phyloP scores from a whole-genome alignment of 2,329 filamentous ascomycete species.

The Fusarium vanettenii region DNA sequence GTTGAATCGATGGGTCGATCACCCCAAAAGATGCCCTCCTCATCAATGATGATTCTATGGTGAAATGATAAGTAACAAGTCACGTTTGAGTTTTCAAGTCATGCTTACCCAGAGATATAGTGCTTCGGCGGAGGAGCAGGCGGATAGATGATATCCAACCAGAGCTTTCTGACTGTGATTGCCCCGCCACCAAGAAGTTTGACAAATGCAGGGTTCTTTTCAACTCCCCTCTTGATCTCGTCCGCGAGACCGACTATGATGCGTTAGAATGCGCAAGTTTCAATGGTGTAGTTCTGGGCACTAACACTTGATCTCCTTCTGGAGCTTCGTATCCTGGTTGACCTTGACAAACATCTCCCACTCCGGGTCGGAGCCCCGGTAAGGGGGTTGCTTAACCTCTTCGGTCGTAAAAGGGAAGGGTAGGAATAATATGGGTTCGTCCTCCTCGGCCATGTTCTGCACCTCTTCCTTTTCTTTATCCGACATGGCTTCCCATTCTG shows the following conservation, averaged over 20 bases:
- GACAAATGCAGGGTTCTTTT: constrained; percentile 56
- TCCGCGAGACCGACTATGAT: constrained; percentile 46
- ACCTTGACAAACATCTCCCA: constrained; percentile 71
- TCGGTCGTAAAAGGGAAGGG: constrained; percentile 71
- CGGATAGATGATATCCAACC: constrained; percentile 73
- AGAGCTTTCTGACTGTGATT: constrained; percentile 62
- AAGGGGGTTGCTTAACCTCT: constrained; percentile 60
- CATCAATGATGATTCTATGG: constrained; percentile 60
- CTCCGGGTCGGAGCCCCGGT: constrained; percentile 70
- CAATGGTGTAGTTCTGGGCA: background rate
- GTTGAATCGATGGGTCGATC: constrained; percentile 61
- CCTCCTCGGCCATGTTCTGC: constrained; percentile 55
- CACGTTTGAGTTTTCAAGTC: background rate
- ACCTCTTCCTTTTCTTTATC: constrained; percentile 57
- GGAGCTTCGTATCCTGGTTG: constrained; percentile 62
- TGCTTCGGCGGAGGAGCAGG: constrained; percentile 68
- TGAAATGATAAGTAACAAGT: constrained; percentile 33
- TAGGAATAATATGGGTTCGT: constrained; percentile 64
- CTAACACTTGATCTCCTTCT: constrained; percentile 61
- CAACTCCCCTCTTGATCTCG: constrained; percentile 52
- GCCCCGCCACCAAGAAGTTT: constrained; percentile 57
- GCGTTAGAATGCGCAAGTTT: constrained; percentile 21
- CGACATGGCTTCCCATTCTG: constrained; percentile 55
- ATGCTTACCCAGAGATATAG: constrained; percentile 67
- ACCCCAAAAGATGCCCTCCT: constrained; percentile 61